These are phyloP conservation scores for Penicillium olsonii DNA, from an alignment of 2,329 filamentous ascomycete species.

Conservation along the genomic window DNA sequence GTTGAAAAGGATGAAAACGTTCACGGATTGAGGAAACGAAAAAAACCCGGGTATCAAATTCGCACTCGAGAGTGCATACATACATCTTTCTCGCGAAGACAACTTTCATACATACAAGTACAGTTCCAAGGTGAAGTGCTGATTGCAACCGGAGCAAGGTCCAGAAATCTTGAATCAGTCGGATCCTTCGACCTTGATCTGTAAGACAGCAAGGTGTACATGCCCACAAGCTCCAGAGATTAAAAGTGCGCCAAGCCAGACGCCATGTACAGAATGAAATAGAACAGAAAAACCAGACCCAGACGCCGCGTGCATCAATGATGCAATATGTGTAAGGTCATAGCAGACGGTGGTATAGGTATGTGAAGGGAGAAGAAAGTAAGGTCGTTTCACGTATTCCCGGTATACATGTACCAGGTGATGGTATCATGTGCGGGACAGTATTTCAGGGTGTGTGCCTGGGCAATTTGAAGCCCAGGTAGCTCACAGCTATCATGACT, in stretches of 20 bases:
- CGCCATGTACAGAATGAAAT: slow-evolving; percentile 12
- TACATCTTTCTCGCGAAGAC: slow-evolving; percentile 10
- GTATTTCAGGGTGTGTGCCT: slow-evolving; percentile 1
- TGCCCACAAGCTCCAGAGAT: not conserved
- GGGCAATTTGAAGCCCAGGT: too few species aligned
- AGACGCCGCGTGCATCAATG: slow-evolving; percentile 16
- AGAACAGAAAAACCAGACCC: slow-evolving; percentile 2
- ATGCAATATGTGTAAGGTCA: slow-evolving; percentile 14
- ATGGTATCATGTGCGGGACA: slow-evolving; percentile 10
- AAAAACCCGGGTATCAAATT: slow-evolving; percentile 21
- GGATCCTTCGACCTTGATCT: slow-evolving; percentile 6
- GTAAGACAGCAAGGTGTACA: slow-evolving; percentile 9
- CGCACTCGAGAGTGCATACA: slow-evolving; percentile 13
- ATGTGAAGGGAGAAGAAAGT: slow-evolving; percentile 10
- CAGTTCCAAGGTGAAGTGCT: slow-evolving; percentile 4
- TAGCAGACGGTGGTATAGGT: slow-evolving; percentile 13
- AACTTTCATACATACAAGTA: slow-evolving; percentile 20
- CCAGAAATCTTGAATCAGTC: not conserved
- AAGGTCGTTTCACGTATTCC: slow-evolving; percentile 15
- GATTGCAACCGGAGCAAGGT: not conserved
- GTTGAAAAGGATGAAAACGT: too few species aligned
- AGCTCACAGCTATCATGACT: slow-evolving; percentile 10
- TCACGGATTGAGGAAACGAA: too few species aligned
- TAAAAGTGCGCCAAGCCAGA: slow-evolving; percentile 10
- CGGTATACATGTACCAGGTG: slow-evolving; percentile 1